Evolutionary conservation across 2,329 filamentous ascomycete species (phyloP).

Genomic region (Penicillium sp.): DNA sequence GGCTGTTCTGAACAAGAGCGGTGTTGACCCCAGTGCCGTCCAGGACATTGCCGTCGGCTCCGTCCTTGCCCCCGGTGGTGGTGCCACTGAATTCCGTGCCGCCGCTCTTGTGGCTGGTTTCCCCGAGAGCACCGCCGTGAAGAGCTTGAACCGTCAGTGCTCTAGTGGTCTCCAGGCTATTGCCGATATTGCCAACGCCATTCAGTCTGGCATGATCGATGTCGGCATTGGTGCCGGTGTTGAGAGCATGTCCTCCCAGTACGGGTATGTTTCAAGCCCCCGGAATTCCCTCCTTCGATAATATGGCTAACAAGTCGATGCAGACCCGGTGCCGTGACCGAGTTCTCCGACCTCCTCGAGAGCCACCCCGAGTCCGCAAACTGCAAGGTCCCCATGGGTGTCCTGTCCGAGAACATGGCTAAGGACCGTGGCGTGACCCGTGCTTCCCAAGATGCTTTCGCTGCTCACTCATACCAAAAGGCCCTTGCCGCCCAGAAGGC

Average conservation of each 20-base stretch:
- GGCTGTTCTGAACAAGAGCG: constrained; percentile 77
- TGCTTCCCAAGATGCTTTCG: constrained; percentile 82
- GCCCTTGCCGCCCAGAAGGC: constrained; percentile 78
- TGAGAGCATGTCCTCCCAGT: constrained; percentile 93
- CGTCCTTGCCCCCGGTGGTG: constrained; percentile 88
- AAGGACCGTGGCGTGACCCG: constrained; percentile 75
- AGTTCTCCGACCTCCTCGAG: constrained; percentile 90
- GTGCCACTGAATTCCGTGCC: constrained; percentile 94
- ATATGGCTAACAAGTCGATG: background rate
- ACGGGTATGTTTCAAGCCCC: constrained; percentile 63
- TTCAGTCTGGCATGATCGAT: constrained; percentile 89
- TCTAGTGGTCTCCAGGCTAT: constrained; percentile 89
- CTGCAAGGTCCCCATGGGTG: constrained; percentile 97
- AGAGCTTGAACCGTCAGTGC: constrained; percentile 90
- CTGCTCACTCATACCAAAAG: constrained; percentile 89
- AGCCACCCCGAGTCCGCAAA: constrained; percentile 78
- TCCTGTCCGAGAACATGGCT: constrained; percentile 92
- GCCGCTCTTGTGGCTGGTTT: constrained; percentile 89
- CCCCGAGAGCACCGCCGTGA: constrained; percentile 79
- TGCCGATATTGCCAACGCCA: constrained; percentile 91
- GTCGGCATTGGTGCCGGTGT: constrained; percentile 91
- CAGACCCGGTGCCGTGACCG: constrained; percentile 78
- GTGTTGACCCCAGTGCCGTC: constrained; percentile 82
- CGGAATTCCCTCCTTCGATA: background rate
- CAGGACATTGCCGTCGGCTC: constrained; percentile 91